Evolutionary conservation across 2,329 filamentous ascomycete genomes (phyloP).

Genomic region (Alternaria viburni): DNA sequence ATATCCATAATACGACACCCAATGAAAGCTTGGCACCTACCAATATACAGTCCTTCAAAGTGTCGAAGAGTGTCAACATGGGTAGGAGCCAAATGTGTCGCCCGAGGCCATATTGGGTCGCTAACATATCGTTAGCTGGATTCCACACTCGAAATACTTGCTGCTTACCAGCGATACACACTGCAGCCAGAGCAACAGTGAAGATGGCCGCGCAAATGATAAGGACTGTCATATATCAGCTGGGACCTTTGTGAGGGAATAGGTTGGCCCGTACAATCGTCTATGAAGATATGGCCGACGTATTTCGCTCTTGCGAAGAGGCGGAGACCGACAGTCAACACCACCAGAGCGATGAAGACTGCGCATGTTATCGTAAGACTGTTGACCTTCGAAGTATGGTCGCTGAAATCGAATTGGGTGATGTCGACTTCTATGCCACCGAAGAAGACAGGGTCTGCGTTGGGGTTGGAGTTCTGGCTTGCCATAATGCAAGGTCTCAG

Average conservation of each 20-base stretch:
- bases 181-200: conserved; percentile 30
- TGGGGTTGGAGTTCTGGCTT: neutral
- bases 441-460: conserved; percentile 1
- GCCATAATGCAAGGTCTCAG: conserved; percentile 4
- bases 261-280: conserved; percentile 26
- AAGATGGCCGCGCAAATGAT: conserved; percentile 31
- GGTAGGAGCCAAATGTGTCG: conserved; percentile 32
- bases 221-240: conserved; percentile 20
- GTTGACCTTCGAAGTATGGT: conserved; percentile 24
- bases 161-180: conserved; percentile 31
- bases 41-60: conserved; percentile 24
- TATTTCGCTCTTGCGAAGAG: conserved; percentile 28
- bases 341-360: conserved; percentile 28
- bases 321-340: conserved; percentile 26
- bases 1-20: neutral
- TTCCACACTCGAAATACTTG: neutral
- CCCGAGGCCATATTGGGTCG: conserved; percentile 28
- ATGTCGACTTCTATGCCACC: conserved; percentile 24
- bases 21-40: conserved; percentile 13
- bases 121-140: conserved; percentile 13
- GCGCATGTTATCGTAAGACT: conserved; percentile 21
- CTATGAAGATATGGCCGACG: conserved; percentile 29
- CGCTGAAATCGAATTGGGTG: conserved; percentile 29
- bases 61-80: conserved; percentile 14
- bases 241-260: neutral